phyloP scores from a whole-genome alignment of 1,139 yeast genomes.

The Blastobotrys apis region DNA sequence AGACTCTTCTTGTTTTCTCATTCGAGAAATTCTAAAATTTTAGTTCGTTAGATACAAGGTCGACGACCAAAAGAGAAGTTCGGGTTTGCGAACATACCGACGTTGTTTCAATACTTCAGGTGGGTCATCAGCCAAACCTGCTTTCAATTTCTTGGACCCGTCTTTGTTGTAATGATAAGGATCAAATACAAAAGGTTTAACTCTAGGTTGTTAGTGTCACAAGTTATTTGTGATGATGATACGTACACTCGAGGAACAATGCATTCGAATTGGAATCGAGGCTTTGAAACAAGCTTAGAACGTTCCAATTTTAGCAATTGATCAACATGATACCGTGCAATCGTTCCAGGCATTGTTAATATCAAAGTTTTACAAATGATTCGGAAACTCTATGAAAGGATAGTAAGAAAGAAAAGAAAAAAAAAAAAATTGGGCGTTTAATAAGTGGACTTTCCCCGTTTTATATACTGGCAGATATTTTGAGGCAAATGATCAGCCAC shows the following conservation, averaged over 20 bases:
- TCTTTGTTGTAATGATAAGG: slow-evolving; percentile 10
- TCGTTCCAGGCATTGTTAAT: not conserved
- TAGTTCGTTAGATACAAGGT: too few species aligned
- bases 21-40: not conserved
- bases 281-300: not conserved
- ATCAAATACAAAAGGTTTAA: slow-evolving; percentile 11
- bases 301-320: not conserved
- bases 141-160: slow-evolving; percentile 6
- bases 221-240: not conserved
- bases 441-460: too few species aligned
- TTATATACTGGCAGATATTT: too few species aligned
- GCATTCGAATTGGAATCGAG: not conserved
- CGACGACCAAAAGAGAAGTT: too few species aligned
- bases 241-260: slow-evolving; percentile 4
- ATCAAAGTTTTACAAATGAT: too few species aligned
- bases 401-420: too few species aligned
- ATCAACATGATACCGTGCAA: not conserved
- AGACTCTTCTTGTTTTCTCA: too few species aligned
- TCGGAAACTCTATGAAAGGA: too few species aligned
- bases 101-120: slow-evolving; percentile 1
- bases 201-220: not conserved
- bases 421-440: too few species aligned
- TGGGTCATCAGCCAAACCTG: slow-evolving; percentile 11
- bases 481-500: too few species aligned
- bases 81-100: too few species aligned